Base-by-base conservation (phyloP, 352 stramenopile genomes). In the Discostella stelligera region DNA sequence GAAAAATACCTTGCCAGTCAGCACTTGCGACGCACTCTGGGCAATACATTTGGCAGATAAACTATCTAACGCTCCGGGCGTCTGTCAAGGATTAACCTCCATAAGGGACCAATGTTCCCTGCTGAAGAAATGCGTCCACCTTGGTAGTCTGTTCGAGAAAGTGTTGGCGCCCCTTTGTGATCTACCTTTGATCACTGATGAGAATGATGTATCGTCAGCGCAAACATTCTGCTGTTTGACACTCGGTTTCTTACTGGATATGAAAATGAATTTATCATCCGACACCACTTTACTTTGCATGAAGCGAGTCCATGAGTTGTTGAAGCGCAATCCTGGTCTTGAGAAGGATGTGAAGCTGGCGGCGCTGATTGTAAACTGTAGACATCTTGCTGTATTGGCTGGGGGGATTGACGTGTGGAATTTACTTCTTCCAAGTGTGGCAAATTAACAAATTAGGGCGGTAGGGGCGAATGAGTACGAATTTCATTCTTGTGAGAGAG, bases 1-100 rank as follows among this genome's bases (percentile, higher is more conserved):
- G 52, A 37, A 27, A 54, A 53, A 16, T 37, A 4, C 46, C 39
- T 44, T 79, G 10, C 55, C 77, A 27, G 59, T 56, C 65, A 46
- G 32, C 21, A 74, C 76, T 41, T 83, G 64, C 16, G 18, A 73
- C 58, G 65, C 76, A 32, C 61, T 83, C 7, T 83, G 76, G 76
- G 59, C 49, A 53, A 79, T 83, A 41, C 46, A 79, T 52, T 74
- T 75, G 56, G 52, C 69, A 52, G 59, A 68, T 52, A 67, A 62
- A 44, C 25, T 69, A 16, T 16, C 11, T 53, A 41, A 39, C 25
- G 10, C 13, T 39, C 21, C 4, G 30, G 71, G 4, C 7, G 8
- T 10, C 39, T 13, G 16, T 48, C 8, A 30, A 37, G 64, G 64
- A 69, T 32, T 52, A 59, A 79, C 69, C 18, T 59, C 27, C 23